Conservation (phyloP, 2,329 filamentous ascomycete genomes). For the Epichloe brachyelytri region DNA sequence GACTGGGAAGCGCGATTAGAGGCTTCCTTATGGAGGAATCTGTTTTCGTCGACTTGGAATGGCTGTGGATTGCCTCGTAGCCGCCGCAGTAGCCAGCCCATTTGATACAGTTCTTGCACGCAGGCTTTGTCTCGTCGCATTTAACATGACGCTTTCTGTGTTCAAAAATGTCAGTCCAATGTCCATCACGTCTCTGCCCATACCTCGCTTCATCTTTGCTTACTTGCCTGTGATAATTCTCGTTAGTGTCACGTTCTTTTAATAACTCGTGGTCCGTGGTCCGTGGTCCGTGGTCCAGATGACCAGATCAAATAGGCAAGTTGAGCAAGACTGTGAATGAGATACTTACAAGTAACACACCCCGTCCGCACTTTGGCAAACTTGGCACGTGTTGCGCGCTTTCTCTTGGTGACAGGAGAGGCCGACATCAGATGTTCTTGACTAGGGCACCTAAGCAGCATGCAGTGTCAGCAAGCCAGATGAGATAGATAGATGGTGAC, state of each 20-base stretch:
- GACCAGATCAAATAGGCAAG: not conserved
- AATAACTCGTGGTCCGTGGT: not conserved
- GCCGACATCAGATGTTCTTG: slow-evolving; percentile 7
- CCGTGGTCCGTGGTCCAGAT: not conserved
- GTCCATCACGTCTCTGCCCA: not conserved
- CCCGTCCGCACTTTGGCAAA: slow-evolving; percentile 20
- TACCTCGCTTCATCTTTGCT: not conserved
- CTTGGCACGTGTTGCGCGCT: slow-evolving; percentile 14
- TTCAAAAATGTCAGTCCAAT: slow-evolving; percentile 1
- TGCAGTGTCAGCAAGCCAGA: not conserved
- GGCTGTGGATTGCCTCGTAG: slow-evolving; percentile 10
- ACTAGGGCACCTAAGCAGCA: not conserved
- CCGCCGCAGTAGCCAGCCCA: slow-evolving; percentile 23
- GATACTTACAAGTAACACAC: slow-evolving; percentile 19
- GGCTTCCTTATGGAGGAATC: not conserved
- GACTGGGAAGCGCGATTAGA: slow-evolving; percentile 1
- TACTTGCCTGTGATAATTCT: slow-evolving; percentile 3
- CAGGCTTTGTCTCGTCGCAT: slow-evolving; percentile 23
- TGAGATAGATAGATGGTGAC: not conserved
- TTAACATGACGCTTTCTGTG: slow-evolving; percentile 22
- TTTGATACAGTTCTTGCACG: slow-evolving; percentile 21
- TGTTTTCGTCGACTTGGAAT: not conserved
- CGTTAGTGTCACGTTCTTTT: not conserved
- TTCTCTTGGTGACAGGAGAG: slow-evolving; percentile 7
- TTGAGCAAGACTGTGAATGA: not conserved